Base-by-base conservation (phyloP, 106 monocot species). In the Hemerocallis citrina region DNA sequence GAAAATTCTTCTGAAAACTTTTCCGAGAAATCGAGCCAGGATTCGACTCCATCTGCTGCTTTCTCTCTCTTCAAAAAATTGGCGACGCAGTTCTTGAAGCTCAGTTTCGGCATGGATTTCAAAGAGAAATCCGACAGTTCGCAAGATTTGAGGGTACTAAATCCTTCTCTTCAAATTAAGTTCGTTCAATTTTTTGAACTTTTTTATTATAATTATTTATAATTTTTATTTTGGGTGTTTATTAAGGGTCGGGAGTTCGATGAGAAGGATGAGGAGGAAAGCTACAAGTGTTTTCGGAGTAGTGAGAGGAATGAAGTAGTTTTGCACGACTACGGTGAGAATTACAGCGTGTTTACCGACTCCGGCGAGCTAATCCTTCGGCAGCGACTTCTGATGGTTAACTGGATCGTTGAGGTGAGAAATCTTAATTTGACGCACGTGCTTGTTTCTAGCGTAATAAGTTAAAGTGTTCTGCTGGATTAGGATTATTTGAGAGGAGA, bases 321-420 rank as follows among this genome's bases (percentile, higher is more conserved):
- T 7, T 52, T 83, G 30, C 59, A 63, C 23, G 68, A 88, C 46
- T 84, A 79, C 69, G 58, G 67, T 30, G 71, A 66, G 34, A 75
- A 59, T 13, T 85, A 78, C 73, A 35, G 41, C 24, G 42, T 62
- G 0, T 47, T 4, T 43, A 73, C 62, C 8, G 66, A 75, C 5
- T 70, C 48, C 57, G 69, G 81, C 57, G 78, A 69, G 65, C 63
- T 87, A 59, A 44, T 98, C 40, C 52, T 82, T 20, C 68, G 75
- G 40, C 87, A 98, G 52, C 72, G 96, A 63, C 33, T 76, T 16
- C 34, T 75, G 59, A 85, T 98, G 87, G 75, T 98, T 34, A 85
- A 88, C 47, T 91, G 96, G 96, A 91, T 98, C 40, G 57, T 91
- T 38, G 91, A 85, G 84, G 96, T 98, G 41, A 76, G 73, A 27